phyloP scores from a whole-genome alignment of 176 grass and related monocot species.

The Coix lacrymajobi region DNA sequence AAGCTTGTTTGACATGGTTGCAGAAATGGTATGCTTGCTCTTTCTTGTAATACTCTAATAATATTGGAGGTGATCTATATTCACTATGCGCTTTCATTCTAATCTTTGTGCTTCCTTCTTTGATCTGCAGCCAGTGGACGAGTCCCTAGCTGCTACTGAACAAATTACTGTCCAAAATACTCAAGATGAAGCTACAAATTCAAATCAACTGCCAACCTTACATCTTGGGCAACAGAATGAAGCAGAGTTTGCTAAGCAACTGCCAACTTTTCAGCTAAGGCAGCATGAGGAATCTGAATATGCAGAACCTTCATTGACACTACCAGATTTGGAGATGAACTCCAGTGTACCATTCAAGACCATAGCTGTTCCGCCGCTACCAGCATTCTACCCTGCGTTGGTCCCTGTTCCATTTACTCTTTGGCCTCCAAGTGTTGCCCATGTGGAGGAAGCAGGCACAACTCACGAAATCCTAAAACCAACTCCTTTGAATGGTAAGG shows the following conservation, averaged over 20 bases:
- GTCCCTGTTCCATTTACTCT: conserved; percentile 39
- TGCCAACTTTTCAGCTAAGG: conserved; percentile 31
- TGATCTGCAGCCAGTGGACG: conserved; percentile 47
- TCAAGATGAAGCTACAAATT: conserved; percentile 38
- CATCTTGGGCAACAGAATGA: conserved; percentile 43
- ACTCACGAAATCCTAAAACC: conserved; percentile 63
- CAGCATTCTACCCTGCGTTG: conserved; percentile 49
- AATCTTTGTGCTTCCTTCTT: conserved; percentile 5
- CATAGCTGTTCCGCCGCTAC: background rate
- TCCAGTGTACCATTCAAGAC: conserved; percentile 19
- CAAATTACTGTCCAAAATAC: conserved; percentile 17
- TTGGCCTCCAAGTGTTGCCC: conserved; percentile 43
- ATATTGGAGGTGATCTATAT: background rate
- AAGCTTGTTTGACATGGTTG: conserved; percentile 91
- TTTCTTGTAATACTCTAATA: background rate
- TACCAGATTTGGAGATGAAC: conserved; percentile 22
- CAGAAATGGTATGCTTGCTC: conserved; percentile 53
- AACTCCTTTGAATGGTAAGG: conserved; percentile 53
- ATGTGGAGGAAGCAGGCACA: conserved; percentile 25
- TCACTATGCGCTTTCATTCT: background rate
- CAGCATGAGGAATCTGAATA: conserved; percentile 41
- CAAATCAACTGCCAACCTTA: conserved; percentile 33
- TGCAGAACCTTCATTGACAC: conserved; percentile 3
- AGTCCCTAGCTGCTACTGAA: conserved; percentile 18
- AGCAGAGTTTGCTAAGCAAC: conserved; percentile 35